phyloP scores from a whole-genome alignment of 768 basidiomycete species.

The Lactifluus subvellereus region DNA sequence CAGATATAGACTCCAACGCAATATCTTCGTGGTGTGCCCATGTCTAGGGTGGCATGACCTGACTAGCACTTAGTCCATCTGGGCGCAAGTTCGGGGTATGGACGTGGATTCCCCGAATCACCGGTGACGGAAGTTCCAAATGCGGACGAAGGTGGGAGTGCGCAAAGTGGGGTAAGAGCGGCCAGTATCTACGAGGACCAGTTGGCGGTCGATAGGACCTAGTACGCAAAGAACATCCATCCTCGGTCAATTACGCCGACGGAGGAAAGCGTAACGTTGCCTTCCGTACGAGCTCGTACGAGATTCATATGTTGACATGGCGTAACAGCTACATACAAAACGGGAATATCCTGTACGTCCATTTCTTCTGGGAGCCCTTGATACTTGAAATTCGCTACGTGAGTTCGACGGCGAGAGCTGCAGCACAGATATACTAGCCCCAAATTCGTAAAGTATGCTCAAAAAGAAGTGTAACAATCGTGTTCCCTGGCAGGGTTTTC shows the following conservation, averaged over 20 bases:
- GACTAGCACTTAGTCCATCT: neutral
- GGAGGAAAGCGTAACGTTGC: neutral
- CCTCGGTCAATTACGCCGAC: constrained; percentile 3
- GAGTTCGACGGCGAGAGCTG: neutral
- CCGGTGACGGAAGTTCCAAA: constrained; percentile 9
- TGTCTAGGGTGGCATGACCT: neutral
- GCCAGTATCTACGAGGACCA: constrained; percentile 7
- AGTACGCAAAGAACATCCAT: constrained; percentile 11
- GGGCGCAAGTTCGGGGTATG: constrained; percentile 9
- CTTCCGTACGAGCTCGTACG: neutral
- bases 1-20: neutral
- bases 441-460: constrained; percentile 1
- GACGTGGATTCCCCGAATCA: neutral
- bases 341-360: neutral
- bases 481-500: neutral
- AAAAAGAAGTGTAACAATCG: neutral
- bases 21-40: neutral
- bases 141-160: constrained; percentile 5
- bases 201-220: neutral
- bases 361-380: neutral
- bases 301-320: constrained; percentile 1
- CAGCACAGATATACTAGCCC: neutral
- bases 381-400: neutral
- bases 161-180: constrained; percentile 8
- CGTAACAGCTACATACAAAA: constrained; percentile 7